Conservation (phyloP, 2,329 filamentous ascomycete genomes). For the Didymella keratinophila region DNA sequence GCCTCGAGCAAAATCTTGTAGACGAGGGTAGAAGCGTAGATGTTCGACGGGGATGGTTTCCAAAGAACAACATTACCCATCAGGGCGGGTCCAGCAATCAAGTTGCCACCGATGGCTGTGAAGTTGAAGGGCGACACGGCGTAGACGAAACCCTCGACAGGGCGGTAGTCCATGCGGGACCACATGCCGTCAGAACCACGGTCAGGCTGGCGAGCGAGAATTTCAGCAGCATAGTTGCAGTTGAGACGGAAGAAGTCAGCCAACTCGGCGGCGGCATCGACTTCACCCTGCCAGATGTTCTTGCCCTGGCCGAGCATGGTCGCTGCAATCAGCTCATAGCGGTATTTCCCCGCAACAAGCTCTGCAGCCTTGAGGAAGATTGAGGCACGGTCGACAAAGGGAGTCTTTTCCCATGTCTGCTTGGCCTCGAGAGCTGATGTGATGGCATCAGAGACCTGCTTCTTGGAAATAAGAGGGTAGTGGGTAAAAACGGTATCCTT, state of each 20-base stretch:
- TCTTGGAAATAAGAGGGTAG: conserved; percentile 79
- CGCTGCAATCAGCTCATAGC: conserved; percentile 92
- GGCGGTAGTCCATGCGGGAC: conserved; percentile 85
- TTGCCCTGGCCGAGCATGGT: conserved; percentile 97
- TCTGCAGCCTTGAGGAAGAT: conserved; percentile 96
- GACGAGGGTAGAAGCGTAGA: conserved; percentile 85
- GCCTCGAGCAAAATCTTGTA: conserved; percentile 93
- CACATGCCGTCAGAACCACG: conserved; percentile 83
- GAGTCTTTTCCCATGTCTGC: conserved; percentile 80
- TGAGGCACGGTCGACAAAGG: conserved; percentile 87
- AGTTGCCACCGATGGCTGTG: conserved; percentile 88
- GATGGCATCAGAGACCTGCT: conserved; percentile 80
- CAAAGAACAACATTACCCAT: conserved; percentile 94
- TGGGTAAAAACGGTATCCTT: conserved; percentile 77
- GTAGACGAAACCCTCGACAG: conserved; percentile 93
- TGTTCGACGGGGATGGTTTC: conserved; percentile 88
- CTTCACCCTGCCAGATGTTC: conserved; percentile 98
- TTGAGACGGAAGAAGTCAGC: conserved; percentile 91
- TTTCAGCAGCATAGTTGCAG: conserved; percentile 87
- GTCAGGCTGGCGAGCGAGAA: conserved; percentile 83
- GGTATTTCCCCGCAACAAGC: conserved; percentile 85
- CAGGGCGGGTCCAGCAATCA: conserved; percentile 80
- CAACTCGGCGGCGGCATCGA: conserved; percentile 89
- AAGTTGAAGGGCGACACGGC: conserved; percentile 96
- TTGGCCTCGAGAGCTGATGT: conserved; percentile 83